phyloP scores from a whole-genome alignment of 2,329 filamentous ascomycete genomes.

The Sclerotinia borealis region DNA sequence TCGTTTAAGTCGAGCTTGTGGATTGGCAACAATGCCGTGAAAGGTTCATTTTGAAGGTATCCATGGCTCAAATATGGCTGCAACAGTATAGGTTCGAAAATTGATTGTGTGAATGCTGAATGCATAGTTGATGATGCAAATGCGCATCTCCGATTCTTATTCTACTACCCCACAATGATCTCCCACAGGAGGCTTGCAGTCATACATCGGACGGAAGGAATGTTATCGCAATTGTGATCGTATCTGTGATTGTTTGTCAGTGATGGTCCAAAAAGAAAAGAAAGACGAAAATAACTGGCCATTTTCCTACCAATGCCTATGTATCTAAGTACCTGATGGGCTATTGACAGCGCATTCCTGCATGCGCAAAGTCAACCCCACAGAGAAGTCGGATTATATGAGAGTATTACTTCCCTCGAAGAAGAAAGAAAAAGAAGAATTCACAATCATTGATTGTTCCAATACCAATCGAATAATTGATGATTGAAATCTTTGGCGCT shows the following conservation, averaged over 20 bases:
- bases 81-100: not conserved
- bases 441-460: constrained; percentile 4
- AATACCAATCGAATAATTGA: not conserved
- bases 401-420: constrained; percentile 10
- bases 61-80: not conserved
- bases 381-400: constrained; percentile 15
- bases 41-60: not conserved
- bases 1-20: not conserved
- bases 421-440: no score
- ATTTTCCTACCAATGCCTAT: constrained; percentile 13
- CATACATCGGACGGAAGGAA: constrained; percentile 3
- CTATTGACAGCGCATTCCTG: constrained; percentile 28
- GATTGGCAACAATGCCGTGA: not conserved
- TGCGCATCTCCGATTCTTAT: not conserved
- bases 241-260: constrained; percentile 23
- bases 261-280: constrained; percentile 12
- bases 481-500: not conserved
- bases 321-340: constrained; percentile 16
- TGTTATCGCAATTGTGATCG: not conserved
- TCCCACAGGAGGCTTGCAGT: constrained; percentile 4
- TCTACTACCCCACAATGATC: constrained; percentile 9
- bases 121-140: constrained; percentile 5
- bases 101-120: not conserved
- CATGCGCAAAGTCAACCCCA: constrained; percentile 22
- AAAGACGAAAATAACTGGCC: constrained; percentile 15